phyloP scores from a whole-genome alignment of 768 basidiomycete species.

The Rubroboletus satanas region DNA sequence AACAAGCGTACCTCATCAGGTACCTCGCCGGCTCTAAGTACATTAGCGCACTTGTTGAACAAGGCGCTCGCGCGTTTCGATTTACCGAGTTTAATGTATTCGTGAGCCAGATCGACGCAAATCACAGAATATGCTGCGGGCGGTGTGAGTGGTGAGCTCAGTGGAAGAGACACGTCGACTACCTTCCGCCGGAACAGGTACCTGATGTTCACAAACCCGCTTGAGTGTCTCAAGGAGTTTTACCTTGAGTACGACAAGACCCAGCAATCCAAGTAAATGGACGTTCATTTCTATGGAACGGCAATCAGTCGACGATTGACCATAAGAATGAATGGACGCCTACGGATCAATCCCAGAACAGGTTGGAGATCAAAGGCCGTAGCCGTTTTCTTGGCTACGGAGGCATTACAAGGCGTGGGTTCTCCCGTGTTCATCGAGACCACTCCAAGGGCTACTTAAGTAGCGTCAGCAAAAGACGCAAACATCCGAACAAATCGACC shows the following conservation, averaged over 20 bases:
- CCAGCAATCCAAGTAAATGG: slow-evolving; percentile 66
- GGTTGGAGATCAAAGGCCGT: slow-evolving; percentile 25
- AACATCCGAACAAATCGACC: not conserved
- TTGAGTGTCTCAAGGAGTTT: slow-evolving; percentile 63
- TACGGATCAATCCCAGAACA: slow-evolving; percentile 53
- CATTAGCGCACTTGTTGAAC: slow-evolving; percentile 53
- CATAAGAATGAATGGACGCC: slow-evolving; percentile 18
- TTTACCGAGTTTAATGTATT: slow-evolving; percentile 79
- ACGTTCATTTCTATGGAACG: slow-evolving; percentile 46
- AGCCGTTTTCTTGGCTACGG: not conserved
- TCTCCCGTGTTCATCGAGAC: slow-evolving; percentile 20
- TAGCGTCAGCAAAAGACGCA: not conserved
- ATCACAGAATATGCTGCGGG: slow-evolving; percentile 53
- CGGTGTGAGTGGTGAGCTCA: not conserved
- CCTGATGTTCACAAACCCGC: slow-evolving; percentile 51
- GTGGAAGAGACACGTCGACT: slow-evolving; percentile 32
- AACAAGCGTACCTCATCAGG: slow-evolving; percentile 51
- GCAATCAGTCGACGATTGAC: not conserved
- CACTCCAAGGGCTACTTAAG: slow-evolving; percentile 4
- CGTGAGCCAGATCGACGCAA: slow-evolving; percentile 71
- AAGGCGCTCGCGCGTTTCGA: slow-evolving; percentile 59
- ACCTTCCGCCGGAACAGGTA: slow-evolving; percentile 47
- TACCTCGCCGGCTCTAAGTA: slow-evolving; percentile 41
- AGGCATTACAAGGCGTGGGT: not conserved
- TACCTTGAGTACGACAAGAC: slow-evolving; percentile 61